Conservation (phyloP, 2,329 filamentous ascomycete genomes). For the Ceratocystis variospora region DNA sequence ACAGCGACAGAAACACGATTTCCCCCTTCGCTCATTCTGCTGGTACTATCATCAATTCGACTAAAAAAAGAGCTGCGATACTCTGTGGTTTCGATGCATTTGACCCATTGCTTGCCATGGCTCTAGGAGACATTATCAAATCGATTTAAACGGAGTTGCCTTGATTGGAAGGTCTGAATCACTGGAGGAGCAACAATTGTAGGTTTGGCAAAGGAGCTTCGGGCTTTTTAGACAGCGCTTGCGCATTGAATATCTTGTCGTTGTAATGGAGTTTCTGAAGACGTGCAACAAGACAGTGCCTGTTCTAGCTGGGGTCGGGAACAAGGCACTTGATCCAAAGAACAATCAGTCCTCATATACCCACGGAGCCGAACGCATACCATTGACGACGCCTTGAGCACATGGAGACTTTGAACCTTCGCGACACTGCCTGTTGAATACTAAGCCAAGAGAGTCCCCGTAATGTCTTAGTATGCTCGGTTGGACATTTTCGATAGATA, state of each 20-base stretch:
- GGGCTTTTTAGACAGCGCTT: no score
- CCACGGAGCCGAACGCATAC: neutral
- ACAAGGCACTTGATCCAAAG: neutral
- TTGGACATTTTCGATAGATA: no score
- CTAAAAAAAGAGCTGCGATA: neutral
- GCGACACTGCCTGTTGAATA: no score
- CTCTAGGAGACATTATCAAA: neutral
- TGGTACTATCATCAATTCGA: neutral
- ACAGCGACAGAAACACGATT: no score
- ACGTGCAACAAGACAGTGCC: neutral
- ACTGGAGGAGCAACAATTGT: no score
- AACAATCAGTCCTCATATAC: neutral
- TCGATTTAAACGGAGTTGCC: neutral
- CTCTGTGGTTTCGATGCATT: neutral
- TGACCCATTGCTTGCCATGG: neutral
- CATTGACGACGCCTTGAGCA: no score
- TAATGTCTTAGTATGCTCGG: no score
- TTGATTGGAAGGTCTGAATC: neutral
- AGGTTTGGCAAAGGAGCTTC: no score
- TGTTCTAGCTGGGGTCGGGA: neutral
- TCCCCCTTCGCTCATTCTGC: no score
- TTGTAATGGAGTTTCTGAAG: neutral
- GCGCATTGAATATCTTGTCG: no score
- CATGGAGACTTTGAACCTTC: no score
- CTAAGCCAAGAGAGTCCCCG: no score